Conservation (phyloP, 2,329 filamentous ascomycete genomes). For the Colletotrichum melonis region DNA sequence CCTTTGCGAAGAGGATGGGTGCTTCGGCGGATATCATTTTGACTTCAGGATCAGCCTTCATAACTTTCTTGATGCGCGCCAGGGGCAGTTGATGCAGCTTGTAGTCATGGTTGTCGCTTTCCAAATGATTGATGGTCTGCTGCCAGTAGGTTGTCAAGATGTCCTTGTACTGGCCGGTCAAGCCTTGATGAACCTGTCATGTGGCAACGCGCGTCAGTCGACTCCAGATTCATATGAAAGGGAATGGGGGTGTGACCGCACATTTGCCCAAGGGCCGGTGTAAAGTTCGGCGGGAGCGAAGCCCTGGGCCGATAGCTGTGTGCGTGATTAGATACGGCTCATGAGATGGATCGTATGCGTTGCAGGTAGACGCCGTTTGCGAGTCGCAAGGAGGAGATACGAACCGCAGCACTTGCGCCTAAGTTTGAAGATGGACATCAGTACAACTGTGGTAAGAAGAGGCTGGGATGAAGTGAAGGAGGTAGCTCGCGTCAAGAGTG, state of each 20-base stretch:
- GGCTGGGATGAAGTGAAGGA: constrained; percentile 24
- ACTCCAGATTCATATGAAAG: neutral
- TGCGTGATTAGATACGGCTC: constrained; percentile 1
- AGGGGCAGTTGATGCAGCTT: constrained; percentile 97
- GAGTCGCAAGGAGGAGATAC: constrained; percentile 43
- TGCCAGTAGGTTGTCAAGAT: constrained; percentile 99
- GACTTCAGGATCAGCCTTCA: constrained; percentile 99
- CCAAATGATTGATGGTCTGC: constrained; percentile 94
- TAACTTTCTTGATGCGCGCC: constrained; percentile 99
- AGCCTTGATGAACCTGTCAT: constrained; percentile 92
- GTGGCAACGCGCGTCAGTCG: neutral
- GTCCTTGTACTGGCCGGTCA: constrained; percentile 93
- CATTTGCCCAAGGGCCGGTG: constrained; percentile 95
- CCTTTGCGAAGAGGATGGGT: constrained; percentile 97
- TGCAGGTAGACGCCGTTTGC: neutral
- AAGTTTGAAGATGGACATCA: constrained; percentile 37
- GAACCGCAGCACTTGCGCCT: constrained; percentile 78
- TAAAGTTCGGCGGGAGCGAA: constrained; percentile 95
- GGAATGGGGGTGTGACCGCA: constrained; percentile 54
- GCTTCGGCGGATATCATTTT: constrained; percentile 99
- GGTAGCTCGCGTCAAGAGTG: neutral
- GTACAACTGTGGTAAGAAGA: constrained; percentile 34
- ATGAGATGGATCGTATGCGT: neutral
- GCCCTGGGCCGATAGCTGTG: constrained; percentile 84
- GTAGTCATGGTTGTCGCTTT: constrained; percentile 96